Conservation (phyloP, 1,284 basidiomycete species). For the Fomes fomentarius region DNA sequence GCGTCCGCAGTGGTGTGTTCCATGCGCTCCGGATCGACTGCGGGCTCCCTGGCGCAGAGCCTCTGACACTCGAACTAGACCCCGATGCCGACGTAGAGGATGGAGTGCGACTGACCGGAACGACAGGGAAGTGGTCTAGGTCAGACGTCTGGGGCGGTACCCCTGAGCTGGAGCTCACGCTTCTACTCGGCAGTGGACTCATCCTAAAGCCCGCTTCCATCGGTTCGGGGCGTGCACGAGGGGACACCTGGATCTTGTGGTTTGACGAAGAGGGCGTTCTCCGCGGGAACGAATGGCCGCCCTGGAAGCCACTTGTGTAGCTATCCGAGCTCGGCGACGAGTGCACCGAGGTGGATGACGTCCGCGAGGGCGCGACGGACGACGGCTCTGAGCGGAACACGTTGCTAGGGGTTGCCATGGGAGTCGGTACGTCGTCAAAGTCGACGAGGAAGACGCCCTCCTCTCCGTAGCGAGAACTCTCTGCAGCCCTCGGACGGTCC, state of each 20-base stretch:
- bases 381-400: slow-evolving; percentile 23
- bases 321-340: slow-evolving; percentile 16
- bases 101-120: slow-evolving; percentile 27
- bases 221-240: slow-evolving; percentile 38
- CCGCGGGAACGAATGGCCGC: slow-evolving; percentile 22
- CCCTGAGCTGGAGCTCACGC: slow-evolving; percentile 6
- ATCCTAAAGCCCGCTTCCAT: slow-evolving; percentile 36
- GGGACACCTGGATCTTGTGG: slow-evolving; percentile 40
- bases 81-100: slow-evolving; percentile 25
- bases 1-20: slow-evolving; percentile 33
- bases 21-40: slow-evolving; percentile 35
- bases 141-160: slow-evolving; percentile 15
- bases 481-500: slow-evolving; percentile 17
- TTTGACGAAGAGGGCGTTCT: slow-evolving; percentile 26
- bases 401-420: slow-evolving; percentile 23
- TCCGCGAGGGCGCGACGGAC: slow-evolving; percentile 15
- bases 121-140: slow-evolving; percentile 25
- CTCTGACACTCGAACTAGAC: slow-evolving; percentile 15
- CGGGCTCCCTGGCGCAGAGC: slow-evolving; percentile 28
- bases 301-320: slow-evolving; percentile 10
- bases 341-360: slow-evolving; percentile 20
- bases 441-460: slow-evolving; percentile 63
- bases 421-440: slow-evolving; percentile 49
- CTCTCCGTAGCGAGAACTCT: slow-evolving; percentile 12
- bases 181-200: slow-evolving; percentile 18